These are phyloP conservation scores for Geotrichum fermentans DNA, from an alignment of 1,139 yeast species.

Conservation along the genomic window DNA sequence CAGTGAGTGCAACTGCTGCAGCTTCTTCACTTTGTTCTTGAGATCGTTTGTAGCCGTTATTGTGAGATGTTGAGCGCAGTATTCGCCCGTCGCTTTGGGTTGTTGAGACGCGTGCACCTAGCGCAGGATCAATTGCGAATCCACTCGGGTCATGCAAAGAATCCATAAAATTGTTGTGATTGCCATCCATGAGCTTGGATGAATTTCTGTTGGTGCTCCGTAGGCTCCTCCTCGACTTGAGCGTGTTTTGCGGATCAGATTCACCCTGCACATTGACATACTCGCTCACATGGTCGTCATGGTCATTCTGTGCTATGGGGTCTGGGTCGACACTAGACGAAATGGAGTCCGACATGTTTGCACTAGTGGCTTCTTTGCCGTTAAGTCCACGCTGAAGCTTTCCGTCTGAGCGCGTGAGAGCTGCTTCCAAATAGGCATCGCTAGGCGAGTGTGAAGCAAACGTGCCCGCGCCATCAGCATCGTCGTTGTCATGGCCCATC, in stretches of 20 bases:
- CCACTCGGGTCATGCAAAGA: slow-evolving; percentile 12
- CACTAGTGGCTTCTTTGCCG: neutral
- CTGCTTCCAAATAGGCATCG: neutral
- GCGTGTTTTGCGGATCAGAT: slow-evolving; percentile 2
- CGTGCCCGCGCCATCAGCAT: neutral
- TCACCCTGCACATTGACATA: slow-evolving; percentile 6
- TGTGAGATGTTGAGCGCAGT: neutral
- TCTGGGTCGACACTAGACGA: neutral
- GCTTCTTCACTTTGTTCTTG: slow-evolving; percentile 3
- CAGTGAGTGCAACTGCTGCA: neutral
- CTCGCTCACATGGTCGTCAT: neutral
- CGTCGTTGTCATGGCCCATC: slow-evolving; percentile 4
- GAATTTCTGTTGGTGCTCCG: neutral
- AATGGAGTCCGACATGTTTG: neutral
- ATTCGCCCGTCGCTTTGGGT: neutral
- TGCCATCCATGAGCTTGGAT: slow-evolving; percentile 3
- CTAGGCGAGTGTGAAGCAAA: slow-evolving; percentile 1
- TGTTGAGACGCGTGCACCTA: slow-evolving; percentile 10
- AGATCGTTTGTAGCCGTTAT: slow-evolving; percentile 5
- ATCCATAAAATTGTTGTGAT: neutral
- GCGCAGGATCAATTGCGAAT: slow-evolving; percentile 23
- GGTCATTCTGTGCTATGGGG: slow-evolving; percentile 1
- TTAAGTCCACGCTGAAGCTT: neutral
- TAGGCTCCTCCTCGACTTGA: neutral
- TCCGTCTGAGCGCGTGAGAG: slow-evolving; percentile 5